phyloP scores from a whole-genome alignment of 78 protist species.

The Dictyostelium intermedium region DNA sequence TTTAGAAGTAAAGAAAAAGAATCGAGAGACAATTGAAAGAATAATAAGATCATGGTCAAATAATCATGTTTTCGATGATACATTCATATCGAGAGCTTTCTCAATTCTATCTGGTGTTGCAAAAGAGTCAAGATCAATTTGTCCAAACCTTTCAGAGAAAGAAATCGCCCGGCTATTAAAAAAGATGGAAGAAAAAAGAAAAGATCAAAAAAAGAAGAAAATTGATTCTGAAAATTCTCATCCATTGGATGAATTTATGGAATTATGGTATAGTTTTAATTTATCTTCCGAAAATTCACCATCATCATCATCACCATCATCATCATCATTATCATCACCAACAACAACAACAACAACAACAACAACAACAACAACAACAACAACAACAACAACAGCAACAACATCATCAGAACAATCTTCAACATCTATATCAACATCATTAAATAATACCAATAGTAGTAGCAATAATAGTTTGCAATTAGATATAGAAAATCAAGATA shows the following conservation, averaged over 20 bases:
- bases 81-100: conserved; percentile 6
- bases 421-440: background rate
- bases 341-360: background rate
- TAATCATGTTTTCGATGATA: conserved; percentile 26
- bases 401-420: background rate
- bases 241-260: conserved; percentile 58
- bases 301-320: background rate
- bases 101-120: conserved; percentile 27
- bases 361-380: background rate
- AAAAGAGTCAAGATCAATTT: conserved; percentile 28
- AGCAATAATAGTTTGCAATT: background rate
- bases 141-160: conserved; percentile 53
- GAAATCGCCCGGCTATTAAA: conserved; percentile 2
- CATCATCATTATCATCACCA: background rate
- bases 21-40: conserved; percentile 24
- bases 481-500: background rate
- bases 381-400: background rate
- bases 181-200: conserved; percentile 46
- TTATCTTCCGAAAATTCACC: background rate
- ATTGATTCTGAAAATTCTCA: conserved; percentile 9
- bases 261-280: conserved; percentile 36
- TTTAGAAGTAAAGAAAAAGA: conserved; percentile 18
- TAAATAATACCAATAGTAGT: background rate
- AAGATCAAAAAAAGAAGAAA: conserved; percentile 47
- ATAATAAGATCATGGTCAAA: conserved; percentile 32